Evolutionary conservation across 1,139 yeast genomes (phyloP).

Genomic region (Hanseniaspora sp.): DNA sequence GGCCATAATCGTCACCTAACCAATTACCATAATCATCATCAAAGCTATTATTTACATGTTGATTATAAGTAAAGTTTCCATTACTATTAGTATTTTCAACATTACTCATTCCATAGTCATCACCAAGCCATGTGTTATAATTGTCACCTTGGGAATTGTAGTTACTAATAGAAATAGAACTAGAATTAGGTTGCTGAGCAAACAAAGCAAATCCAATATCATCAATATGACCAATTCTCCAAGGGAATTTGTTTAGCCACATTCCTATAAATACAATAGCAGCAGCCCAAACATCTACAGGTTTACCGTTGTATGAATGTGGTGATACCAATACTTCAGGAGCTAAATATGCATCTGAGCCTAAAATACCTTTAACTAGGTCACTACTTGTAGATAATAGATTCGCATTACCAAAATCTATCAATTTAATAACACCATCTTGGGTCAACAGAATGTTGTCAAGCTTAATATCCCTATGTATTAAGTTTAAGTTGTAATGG

Average conservation of each 20-base stretch:
- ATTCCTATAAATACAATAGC: conserved; percentile 70
- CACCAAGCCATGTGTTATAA: conserved; percentile 34
- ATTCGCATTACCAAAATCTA: conserved; percentile 55
- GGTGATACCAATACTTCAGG: conserved; percentile 51
- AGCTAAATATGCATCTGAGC: conserved; percentile 71
- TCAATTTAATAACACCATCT: conserved; percentile 53
- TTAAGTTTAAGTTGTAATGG: conserved; percentile 51
- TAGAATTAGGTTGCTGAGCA: conserved; percentile 30
- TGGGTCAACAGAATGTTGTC: conserved; percentile 64
- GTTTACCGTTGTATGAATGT: conserved; percentile 52
- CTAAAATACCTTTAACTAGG: conserved; percentile 53
- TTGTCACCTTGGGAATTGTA: conserved; percentile 19
- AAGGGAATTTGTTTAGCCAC: conserved; percentile 61
- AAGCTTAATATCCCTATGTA: conserved; percentile 65
- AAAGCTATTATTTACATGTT: not conserved
- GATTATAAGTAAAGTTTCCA: not conserved
- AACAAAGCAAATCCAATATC: conserved; percentile 43
- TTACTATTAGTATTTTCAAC: conserved; percentile 3
- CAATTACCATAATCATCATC: conserved; percentile 13
- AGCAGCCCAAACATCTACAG: conserved; percentile 67
- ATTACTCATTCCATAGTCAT: conserved; percentile 56
- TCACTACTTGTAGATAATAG: conserved; percentile 23
- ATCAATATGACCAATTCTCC: conserved; percentile 55
- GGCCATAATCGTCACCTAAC: conserved; percentile 14
- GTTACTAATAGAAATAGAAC: conserved; percentile 24